Evolutionary conservation across 2,329 filamentous ascomycete genomes (phyloP).

Genomic region (Aspergillus nomiae): DNA sequence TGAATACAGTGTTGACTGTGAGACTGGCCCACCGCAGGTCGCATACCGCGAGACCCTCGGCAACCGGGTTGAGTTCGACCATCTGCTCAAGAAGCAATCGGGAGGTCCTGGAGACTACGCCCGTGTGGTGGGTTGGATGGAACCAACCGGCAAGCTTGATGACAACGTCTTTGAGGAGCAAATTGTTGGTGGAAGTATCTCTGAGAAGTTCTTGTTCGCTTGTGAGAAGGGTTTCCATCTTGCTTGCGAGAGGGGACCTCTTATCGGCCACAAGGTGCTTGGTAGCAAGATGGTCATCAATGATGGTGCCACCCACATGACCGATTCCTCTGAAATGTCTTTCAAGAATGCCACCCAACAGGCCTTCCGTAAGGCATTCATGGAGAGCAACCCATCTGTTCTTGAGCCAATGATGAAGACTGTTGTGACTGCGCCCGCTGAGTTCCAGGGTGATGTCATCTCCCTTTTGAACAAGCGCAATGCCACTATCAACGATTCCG

Average conservation of each 20-base stretch:
- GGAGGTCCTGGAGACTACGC: conserved; percentile 96
- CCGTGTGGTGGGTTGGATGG: conserved; percentile 86
- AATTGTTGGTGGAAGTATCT: conserved; percentile 85
- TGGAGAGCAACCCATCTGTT: conserved; percentile 75
- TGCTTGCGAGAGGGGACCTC: conserved; percentile 80
- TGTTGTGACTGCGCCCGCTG: conserved; percentile 89
- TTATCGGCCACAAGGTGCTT: conserved; percentile 90
- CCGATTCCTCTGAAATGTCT: conserved; percentile 94
- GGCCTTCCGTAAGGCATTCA: conserved; percentile 94
- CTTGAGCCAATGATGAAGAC: conserved; percentile 99
- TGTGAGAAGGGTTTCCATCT: conserved; percentile 93
- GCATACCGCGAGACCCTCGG: conserved; percentile 95
- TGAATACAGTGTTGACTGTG: conserved; percentile 94
- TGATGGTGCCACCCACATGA: conserved; percentile 95
- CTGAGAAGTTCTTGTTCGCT: conserved; percentile 92
- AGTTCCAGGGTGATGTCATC: conserved; percentile 96
- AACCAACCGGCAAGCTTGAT: conserved; percentile 73
- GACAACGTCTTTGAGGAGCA: conserved; percentile 84
- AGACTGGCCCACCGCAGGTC: conserved; percentile 94
- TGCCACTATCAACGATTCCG: conserved; percentile 91
- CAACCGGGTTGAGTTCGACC: conserved; percentile 80
- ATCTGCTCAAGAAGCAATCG: conserved; percentile 90
- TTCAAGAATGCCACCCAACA: conserved; percentile 95
- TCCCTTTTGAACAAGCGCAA: conserved; percentile 96
- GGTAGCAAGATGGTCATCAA: conserved; percentile 89